Conservation (phyloP, 2,329 filamentous ascomycete genomes). For the Teratosphaeria zuluensis region DNA sequence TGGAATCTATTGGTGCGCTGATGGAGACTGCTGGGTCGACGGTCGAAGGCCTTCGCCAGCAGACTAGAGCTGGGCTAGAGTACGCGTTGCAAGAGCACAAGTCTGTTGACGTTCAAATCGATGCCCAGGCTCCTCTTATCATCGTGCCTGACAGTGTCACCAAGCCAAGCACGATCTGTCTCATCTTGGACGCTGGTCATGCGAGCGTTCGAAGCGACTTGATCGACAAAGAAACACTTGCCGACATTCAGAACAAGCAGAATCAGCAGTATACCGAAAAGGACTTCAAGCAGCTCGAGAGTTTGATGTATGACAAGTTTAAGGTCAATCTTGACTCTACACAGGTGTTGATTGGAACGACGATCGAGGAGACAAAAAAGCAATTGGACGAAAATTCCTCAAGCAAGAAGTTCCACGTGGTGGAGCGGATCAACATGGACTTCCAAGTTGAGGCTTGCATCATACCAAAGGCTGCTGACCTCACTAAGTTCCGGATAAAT, state of each 20-base stretch:
- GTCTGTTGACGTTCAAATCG: constrained; percentile 90
- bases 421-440: constrained; percentile 95
- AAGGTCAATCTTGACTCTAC: constrained; percentile 86
- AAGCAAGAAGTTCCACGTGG: constrained; percentile 66
- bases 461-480: constrained; percentile 84
- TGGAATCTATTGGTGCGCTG: constrained; percentile 94
- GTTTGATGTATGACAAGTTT: constrained; percentile 97
- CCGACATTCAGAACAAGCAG: constrained; percentile 84
- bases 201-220: constrained; percentile 89
- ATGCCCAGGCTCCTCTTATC: constrained; percentile 89
- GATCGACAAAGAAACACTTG: constrained; percentile 81
- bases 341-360: constrained; percentile 88
- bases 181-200: constrained; percentile 94
- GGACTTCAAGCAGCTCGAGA: constrained; percentile 79
- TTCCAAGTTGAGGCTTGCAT: constrained; percentile 96
- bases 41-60: constrained; percentile 86
- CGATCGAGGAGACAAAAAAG: constrained; percentile 78
- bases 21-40: constrained; percentile 95
- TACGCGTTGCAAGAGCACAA: constrained; percentile 97
- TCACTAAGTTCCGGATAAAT: constrained; percentile 84
- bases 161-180: constrained; percentile 66
- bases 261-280: constrained; percentile 77
- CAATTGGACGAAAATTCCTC: constrained; percentile 62
- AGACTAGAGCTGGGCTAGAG: constrained; percentile 89
- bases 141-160: constrained; percentile 93